These are phyloP conservation scores for Mycena capillaripes DNA, from an alignment of 768 basidiomycete genomes.

Conservation along the genomic window DNA sequence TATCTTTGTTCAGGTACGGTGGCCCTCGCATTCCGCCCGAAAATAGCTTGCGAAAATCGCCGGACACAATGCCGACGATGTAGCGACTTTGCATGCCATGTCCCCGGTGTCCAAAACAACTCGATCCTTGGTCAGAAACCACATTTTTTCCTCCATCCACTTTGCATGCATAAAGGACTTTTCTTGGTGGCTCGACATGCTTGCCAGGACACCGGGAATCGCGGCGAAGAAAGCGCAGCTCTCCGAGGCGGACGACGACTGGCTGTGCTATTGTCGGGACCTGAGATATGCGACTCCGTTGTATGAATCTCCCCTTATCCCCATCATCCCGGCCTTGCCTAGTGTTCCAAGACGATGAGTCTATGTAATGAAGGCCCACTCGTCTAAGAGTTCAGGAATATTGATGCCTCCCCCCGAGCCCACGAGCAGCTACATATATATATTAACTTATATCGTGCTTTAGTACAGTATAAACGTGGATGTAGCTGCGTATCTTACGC, in stretches of 20 bases:
- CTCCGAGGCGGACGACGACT: neutral
- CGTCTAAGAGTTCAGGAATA: too few relatives aligned
- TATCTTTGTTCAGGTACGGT: conserved; percentile 3
- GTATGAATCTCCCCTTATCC: neutral
- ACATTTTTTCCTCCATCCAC: conserved; percentile 17
- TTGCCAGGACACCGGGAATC: conserved; percentile 4
- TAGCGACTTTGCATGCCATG: conserved; percentile 13
- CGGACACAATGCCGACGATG: conserved; percentile 22
- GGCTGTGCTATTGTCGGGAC: neutral
- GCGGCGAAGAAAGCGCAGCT: conserved; percentile 22
- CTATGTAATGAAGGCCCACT: too few relatives aligned
- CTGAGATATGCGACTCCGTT: neutral
- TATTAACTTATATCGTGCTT: too few relatives aligned
- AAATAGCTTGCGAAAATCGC: conserved; percentile 22
- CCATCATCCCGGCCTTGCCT: neutral
- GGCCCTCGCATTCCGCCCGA: conserved; percentile 22
- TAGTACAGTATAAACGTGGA: too few relatives aligned
- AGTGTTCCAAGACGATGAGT: too few relatives aligned
- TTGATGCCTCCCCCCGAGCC: too few relatives aligned
- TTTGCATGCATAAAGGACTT: conserved; percentile 29
- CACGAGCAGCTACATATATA: too few relatives aligned
- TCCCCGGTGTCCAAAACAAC: conserved; percentile 16
- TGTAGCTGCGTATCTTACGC: too few relatives aligned
- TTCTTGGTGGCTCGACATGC: conserved; percentile 22
- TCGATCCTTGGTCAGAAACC: neutral